Conservation (phyloP, 768 basidiomycete species). For the Megacollybia marginata region DNA sequence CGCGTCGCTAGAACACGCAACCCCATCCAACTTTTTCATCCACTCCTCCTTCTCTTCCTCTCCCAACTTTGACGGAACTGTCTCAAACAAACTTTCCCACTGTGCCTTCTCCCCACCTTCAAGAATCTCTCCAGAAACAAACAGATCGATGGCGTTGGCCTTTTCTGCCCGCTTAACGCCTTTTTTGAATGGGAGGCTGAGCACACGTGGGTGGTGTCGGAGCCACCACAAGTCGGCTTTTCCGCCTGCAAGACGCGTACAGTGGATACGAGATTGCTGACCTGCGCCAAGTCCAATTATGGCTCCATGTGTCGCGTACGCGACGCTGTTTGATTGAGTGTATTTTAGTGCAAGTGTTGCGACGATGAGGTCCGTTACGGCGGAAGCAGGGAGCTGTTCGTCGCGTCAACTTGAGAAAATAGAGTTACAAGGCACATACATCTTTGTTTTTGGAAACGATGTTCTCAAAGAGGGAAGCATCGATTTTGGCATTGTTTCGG, state of each 20-base stretch:
- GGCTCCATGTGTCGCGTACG: slow-evolving; percentile 87
- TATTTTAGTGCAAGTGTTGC: slow-evolving; percentile 97
- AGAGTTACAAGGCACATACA: slow-evolving; percentile 31
- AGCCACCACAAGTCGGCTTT: slow-evolving; percentile 99
- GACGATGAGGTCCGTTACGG: slow-evolving; percentile 87
- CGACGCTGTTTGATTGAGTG: slow-evolving; percentile 98
- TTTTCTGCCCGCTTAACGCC: slow-evolving; percentile 97
- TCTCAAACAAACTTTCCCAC: slow-evolving; percentile 88
- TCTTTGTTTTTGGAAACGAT: slow-evolving; percentile 85
- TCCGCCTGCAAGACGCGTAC: slow-evolving; percentile 92
- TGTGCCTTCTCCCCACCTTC: slow-evolving; percentile 85
- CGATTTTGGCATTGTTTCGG: slow-evolving; percentile 86
- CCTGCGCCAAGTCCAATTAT: slow-evolving; percentile 96
- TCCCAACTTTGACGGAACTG: slow-evolving; percentile 54
- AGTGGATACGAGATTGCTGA: slow-evolving; percentile 98
- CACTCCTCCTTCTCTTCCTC: slow-evolving; percentile 70
- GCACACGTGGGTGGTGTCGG: slow-evolving; percentile 91
- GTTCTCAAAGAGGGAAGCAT: slow-evolving; percentile 73
- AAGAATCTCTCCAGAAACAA: slow-evolving; percentile 82
- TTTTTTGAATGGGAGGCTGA: slow-evolving; percentile 91
- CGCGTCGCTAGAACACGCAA: slow-evolving; percentile 92
- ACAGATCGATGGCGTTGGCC: slow-evolving; percentile 96
- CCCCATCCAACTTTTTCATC: slow-evolving; percentile 67
- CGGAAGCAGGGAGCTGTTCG: slow-evolving; percentile 61
- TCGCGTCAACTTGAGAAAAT: not conserved